Evolutionary conservation across 805 yeast genomes (phyloP), one percentile per base, ranked within the genome.

Genomic region (Schwanniomyces vanrijiae): DNA sequence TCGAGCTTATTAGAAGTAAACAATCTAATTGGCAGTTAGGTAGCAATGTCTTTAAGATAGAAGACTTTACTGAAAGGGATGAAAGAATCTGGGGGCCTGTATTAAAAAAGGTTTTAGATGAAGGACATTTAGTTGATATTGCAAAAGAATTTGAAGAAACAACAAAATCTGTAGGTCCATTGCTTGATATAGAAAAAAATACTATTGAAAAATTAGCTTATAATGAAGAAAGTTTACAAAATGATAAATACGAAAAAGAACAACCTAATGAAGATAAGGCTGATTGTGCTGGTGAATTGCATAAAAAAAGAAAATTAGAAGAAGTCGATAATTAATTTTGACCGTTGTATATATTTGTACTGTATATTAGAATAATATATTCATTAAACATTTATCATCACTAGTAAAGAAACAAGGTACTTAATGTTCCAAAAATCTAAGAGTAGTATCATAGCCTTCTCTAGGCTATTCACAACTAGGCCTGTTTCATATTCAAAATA

Each of bases 11-110:
- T 8, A 79, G 99, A 59, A 62, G 71, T 8, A 74, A 78, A 46
- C 99, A 95, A 65, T 89, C 89, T 2, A 86, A 86, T 40, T 94
- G 97, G 97, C 82, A 80, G 34, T 66, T 92, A 39, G 84, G 80
- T 1, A 79, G 79, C 50, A 81, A 83, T 50, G 90, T 84, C 4
- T 85, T 92, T 60, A 78, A 77, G 26, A 46, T 88, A 29, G 78
- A 73, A 37, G 91, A 87, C 60, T 85, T 90, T 55, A 78, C 78
- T 21, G 75, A 80, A 1, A 69, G 78, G 25, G 79, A 77, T 40
- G 87, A 84, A 55, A 69, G 69, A 18, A 73, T 81, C 1, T 92
- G 98, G 97, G 82, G 82, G 1, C 74, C 74, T 10, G 90, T 83
- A 0, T 67, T 88, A 54, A 66, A 68, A 44, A 61, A 71, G 43